Conservation (phyloP, 257 asterid species). For the Solanum clarkiae region DNA sequence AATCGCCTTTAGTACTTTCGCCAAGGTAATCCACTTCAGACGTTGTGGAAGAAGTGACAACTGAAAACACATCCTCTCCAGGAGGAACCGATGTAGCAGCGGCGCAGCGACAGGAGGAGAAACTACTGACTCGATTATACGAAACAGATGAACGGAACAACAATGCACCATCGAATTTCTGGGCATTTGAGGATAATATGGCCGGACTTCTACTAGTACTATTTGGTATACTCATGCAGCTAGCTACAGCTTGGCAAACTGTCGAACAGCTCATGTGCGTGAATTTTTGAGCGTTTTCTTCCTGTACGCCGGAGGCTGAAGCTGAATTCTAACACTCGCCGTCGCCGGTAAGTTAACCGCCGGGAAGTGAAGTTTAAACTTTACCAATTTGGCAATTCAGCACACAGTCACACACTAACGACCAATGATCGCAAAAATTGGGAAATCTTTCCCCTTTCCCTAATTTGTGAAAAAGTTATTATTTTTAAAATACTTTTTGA, state of each 20-base stretch:
- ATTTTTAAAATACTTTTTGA: background rate
- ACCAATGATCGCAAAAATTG: background rate
- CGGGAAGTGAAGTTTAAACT: background rate
- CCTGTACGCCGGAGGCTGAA: background rate
- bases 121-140: background rate
- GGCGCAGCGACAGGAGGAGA: slow-evolving; percentile 12
- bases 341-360: background rate
- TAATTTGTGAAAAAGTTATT: background rate
- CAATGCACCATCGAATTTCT: background rate
- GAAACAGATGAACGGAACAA: background rate
- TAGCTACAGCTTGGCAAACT: background rate
- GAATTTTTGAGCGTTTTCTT: background rate
- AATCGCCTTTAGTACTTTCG: slow-evolving; percentile 75
- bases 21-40: slow-evolving; percentile 68
- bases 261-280: slow-evolving; percentile 1
- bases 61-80: slow-evolving; percentile 32
- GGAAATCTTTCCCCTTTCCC: background rate
- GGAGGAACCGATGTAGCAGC: slow-evolving; percentile 1
- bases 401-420: background rate
- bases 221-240: background rate
- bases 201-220: background rate
- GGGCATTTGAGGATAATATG: background rate
- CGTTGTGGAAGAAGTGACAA: slow-evolving; percentile 26
- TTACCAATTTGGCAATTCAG: background rate
- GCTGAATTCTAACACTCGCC: background rate